Evolutionary conservation across 2,329 filamentous ascomycete species (phyloP).

Genomic region (Epicoccum nigrum): DNA sequence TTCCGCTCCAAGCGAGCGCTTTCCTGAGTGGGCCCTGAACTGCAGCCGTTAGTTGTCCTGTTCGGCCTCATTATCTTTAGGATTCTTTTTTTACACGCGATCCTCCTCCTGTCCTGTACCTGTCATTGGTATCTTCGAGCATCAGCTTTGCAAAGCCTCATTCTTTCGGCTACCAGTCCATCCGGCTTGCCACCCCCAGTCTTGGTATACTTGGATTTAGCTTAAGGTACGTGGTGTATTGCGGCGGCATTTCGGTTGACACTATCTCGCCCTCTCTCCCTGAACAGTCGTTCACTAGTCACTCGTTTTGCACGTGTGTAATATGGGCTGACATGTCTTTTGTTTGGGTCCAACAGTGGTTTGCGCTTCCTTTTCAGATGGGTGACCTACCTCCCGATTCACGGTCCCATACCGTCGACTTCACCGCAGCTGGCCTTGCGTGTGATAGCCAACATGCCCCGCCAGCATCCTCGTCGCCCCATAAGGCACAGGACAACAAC

Average conservation of each 20-base stretch:
- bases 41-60: slow-evolving; percentile 43
- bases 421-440: slow-evolving; percentile 35
- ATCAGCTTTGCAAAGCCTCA: slow-evolving; percentile 29
- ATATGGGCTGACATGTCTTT: slow-evolving; percentile 52
- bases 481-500: slow-evolving; percentile 32
- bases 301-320: slow-evolving; percentile 27
- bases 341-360: slow-evolving; percentile 52
- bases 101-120: slow-evolving; percentile 35
- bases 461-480: slow-evolving; percentile 20
- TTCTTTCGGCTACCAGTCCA: slow-evolving; percentile 34
- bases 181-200: slow-evolving; percentile 43
- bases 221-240: slow-evolving; percentile 42
- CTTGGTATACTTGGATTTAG: slow-evolving; percentile 40
- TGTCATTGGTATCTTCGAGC: slow-evolving; percentile 41
- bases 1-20: slow-evolving; percentile 48
- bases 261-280: slow-evolving; percentile 13
- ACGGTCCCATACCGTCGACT: slow-evolving; percentile 39
- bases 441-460: slow-evolving; percentile 31
- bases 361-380: slow-evolving; percentile 51
- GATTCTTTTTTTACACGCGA: slow-evolving; percentile 46
- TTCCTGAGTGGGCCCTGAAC: slow-evolving; percentile 36
- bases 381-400: slow-evolving; percentile 46
- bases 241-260: slow-evolving; percentile 12
- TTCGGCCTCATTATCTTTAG: slow-evolving; percentile 31
- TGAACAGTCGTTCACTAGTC: slow-evolving; percentile 29